Evolutionary conservation across 163 green algal genomes (phyloP).

Genomic region (Coccomyxa subellipsoidea): DNA sequence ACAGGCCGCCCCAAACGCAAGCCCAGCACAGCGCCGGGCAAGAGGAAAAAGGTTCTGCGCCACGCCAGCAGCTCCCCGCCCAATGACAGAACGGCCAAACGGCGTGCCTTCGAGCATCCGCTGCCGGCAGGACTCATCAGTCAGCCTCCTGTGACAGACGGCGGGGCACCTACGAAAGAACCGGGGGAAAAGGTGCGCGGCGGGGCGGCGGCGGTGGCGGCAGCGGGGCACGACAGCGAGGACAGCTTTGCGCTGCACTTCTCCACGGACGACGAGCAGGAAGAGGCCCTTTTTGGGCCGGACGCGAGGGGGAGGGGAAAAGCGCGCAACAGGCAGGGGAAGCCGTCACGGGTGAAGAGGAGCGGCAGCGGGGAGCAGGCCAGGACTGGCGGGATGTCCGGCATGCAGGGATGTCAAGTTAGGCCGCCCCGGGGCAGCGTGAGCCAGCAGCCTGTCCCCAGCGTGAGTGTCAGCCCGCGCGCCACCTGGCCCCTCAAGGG

Average conservation of each 20-base stretch:
- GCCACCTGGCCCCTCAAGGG: background rate
- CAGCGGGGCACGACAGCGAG: background rate
- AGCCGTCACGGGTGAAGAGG: background rate
- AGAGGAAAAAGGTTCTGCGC: background rate
- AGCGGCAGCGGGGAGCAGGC: background rate
- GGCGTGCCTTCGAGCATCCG: background rate
- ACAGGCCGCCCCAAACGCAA: background rate
- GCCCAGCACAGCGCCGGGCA: background rate
- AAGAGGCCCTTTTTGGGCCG: background rate
- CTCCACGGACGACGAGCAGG: background rate
- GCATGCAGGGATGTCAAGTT: background rate
- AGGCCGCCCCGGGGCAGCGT: background rate
- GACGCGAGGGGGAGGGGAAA: background rate
- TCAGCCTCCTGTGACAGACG: too few relatives aligned
- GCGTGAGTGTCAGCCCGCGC: background rate
- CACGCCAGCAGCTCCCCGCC: background rate
- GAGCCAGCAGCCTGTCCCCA: background rate
- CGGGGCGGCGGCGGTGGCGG: too few relatives aligned
- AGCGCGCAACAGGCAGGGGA: background rate
- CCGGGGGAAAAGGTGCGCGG: too few relatives aligned
- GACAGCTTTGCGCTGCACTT: background rate
- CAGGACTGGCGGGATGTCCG: background rate
- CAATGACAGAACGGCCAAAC: background rate
- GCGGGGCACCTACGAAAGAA: too few relatives aligned
- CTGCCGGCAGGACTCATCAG: too few relatives aligned